Conservation (phyloP, 2,329 filamentous ascomycete genomes). For the Dothideomycetes sp. region DNA sequence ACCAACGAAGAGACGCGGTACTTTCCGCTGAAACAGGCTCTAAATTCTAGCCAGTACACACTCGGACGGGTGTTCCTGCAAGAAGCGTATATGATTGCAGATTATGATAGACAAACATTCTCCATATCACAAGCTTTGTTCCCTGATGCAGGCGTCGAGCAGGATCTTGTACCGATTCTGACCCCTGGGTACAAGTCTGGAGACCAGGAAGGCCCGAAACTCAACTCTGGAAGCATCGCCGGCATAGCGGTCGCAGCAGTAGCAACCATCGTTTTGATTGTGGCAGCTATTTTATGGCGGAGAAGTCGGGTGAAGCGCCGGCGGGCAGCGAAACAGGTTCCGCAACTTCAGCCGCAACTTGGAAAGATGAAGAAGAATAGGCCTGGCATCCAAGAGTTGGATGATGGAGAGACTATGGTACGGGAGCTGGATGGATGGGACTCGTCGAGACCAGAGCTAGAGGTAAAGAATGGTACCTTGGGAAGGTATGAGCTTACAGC, state of each 20-base stretch:
- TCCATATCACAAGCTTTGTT: conserved; percentile 15
- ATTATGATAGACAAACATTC: conserved; percentile 16
- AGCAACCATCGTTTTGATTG: conserved; percentile 16
- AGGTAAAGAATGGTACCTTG: background rate
- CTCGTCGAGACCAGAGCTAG: conserved; percentile 1
- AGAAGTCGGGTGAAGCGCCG: background rate
- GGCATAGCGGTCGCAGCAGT: conserved; percentile 21
- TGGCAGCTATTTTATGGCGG: background rate
- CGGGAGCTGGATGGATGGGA: conserved; percentile 1
- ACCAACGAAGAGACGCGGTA: conserved; percentile 6
- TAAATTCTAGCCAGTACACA: conserved; percentile 15
- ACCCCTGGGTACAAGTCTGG: conserved; percentile 2
- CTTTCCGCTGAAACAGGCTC: conserved; percentile 13
- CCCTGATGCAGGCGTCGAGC: conserved; percentile 5
- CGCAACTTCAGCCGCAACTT: background rate
- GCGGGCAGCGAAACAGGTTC: background rate
- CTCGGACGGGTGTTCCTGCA: conserved; percentile 18
- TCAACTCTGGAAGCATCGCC: conserved; percentile 20
- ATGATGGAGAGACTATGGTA: conserved; percentile 1
- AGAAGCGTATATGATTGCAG: conserved; percentile 19
- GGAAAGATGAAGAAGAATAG: background rate
- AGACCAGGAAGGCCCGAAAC: conserved; percentile 6
- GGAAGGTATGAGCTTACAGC: conserved; percentile 1
- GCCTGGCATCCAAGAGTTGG: conserved; percentile 1
- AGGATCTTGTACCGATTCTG: conserved; percentile 9